Conservation (phyloP, 441 rosid species). For the Raphanus hybrid region DNA sequence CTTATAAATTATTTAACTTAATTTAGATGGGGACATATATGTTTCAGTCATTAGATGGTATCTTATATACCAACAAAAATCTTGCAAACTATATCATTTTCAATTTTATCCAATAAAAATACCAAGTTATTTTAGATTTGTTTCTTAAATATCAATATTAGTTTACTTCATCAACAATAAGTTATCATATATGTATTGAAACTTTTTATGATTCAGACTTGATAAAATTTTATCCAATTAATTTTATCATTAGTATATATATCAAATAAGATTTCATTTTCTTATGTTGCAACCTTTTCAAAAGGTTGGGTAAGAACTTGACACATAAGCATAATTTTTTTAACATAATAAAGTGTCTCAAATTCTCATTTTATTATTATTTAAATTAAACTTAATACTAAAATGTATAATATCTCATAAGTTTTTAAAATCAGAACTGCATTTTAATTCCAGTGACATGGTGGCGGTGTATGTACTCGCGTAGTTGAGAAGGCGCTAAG, state of each 20-base stretch:
- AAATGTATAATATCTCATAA: too few species aligned
- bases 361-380: too few species aligned
- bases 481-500: too few species aligned
- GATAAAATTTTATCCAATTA: neutral
- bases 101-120: conserved; percentile 16
- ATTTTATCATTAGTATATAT: neutral
- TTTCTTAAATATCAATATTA: neutral
- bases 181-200: neutral
- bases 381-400: too few species aligned
- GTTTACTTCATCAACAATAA: too few species aligned
- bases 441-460: neutral
- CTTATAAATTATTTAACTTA: neutral
- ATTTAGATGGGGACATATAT: neutral
- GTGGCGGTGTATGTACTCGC: neutral
- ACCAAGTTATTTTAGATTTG: neutral
- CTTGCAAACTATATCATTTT: neutral
- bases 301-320: neutral
- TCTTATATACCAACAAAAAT: neutral
- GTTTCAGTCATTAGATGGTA: neutral
- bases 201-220: neutral
- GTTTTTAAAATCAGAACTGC: neutral
- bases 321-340: neutral
- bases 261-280: too few species aligned
- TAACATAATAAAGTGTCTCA: neutral
- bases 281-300: neutral